Base-by-base conservation (phyloP, 495 filamentous ascomycete genomes). In the Aspergillus diversus region DNA sequence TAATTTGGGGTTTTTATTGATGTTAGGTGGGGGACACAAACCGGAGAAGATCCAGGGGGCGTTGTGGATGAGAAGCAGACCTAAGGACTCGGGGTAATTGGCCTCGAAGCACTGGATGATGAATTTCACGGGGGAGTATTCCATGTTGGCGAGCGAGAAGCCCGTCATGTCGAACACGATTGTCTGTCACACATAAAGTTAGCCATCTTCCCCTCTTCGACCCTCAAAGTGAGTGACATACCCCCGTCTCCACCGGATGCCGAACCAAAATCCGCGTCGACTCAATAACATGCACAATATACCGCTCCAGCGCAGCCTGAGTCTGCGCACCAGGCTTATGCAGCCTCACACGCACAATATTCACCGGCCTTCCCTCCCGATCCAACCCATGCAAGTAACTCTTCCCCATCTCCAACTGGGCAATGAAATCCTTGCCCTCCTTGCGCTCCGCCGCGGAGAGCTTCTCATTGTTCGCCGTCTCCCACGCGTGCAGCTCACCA, bases 21-120 rank as follows among this genome's bases (percentile, higher is more conserved):
- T 7, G 35, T 33, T 13, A 37, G 21, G 8, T 6, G 53, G 16
- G n/a, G 35, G 1, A 1, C n/a, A 73, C 77, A 13, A 66, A 90
- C 90, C 88, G 78, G 94, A 91, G 79, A 99, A 99, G 37, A 98
- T 79, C 94, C 94, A 99, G 3, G 95, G 95, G 0, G 94, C 87
- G 74, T 97, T 96, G 79, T 99, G 93, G 39, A 99, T 91, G 15
- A 97, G 87, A 7, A 97, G 92, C 7, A 90, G 80, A 49, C 95
- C 95, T 0, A 99, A 81, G 52, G 84, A 90, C 72, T 98, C 95
- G 33, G 95, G 95, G 72, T 98, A 99, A 76, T 99, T 97, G 49
- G 95, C 95, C 79, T 98, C 95, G 73, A 99, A 99, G 76, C 92
- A 96, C 77, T 97, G 96, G 80, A 98, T 97, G 86, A 99, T 96